A percentile compares a stretch with the other conserved stretches of the same genome.
These are phyloP conservation scores for Cercospora beticola DNA, from an alignment of 2,329 filamentous ascomycete species.

Conservation along the genomic window DNA sequence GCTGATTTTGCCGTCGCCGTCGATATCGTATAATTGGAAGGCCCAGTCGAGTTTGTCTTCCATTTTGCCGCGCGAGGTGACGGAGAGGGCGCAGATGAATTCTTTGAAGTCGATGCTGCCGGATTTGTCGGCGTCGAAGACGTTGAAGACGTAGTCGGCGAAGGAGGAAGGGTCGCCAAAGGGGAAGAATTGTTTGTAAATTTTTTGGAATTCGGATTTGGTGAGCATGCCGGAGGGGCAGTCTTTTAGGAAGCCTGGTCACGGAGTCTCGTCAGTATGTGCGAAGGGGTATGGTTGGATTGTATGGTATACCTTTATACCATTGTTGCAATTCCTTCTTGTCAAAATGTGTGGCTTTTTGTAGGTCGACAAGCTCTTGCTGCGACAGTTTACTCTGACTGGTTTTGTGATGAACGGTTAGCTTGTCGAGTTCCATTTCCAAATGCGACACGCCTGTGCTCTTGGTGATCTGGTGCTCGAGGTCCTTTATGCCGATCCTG, in stretches of 20 bases:
- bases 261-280: neutral
- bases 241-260: slow-evolving; percentile 89
- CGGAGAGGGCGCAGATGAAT: slow-evolving; percentile 96
- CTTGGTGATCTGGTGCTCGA: slow-evolving; percentile 35
- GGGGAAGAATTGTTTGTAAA: slow-evolving; percentile 99
- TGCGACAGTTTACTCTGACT: slow-evolving; percentile 98
- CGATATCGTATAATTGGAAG: slow-evolving; percentile 98
- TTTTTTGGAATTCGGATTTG: slow-evolving; percentile 99
- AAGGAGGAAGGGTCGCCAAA: slow-evolving; percentile 97
- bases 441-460: slow-evolving; percentile 33
- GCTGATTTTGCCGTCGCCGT: slow-evolving; percentile 97
- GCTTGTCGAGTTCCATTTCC: slow-evolving; percentile 32
- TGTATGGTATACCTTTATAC: slow-evolving; percentile 76
- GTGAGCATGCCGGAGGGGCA: slow-evolving; percentile 95
- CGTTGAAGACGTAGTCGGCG: slow-evolving; percentile 98
- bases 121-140: slow-evolving; percentile 96
- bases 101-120: slow-evolving; percentile 99
- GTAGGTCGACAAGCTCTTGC: slow-evolving; percentile 90
- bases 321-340: slow-evolving; percentile 99
- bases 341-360: slow-evolving; percentile 97
- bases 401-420: slow-evolving; percentile 36
- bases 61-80: slow-evolving; percentile 97
- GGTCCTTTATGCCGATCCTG: slow-evolving; percentile 35
- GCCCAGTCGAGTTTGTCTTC: slow-evolving; percentile 99
- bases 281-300: neutral